Base-by-base conservation (phyloP, 202 grass and related monocot genomes). In the Brachypodium distachyon region DNA sequence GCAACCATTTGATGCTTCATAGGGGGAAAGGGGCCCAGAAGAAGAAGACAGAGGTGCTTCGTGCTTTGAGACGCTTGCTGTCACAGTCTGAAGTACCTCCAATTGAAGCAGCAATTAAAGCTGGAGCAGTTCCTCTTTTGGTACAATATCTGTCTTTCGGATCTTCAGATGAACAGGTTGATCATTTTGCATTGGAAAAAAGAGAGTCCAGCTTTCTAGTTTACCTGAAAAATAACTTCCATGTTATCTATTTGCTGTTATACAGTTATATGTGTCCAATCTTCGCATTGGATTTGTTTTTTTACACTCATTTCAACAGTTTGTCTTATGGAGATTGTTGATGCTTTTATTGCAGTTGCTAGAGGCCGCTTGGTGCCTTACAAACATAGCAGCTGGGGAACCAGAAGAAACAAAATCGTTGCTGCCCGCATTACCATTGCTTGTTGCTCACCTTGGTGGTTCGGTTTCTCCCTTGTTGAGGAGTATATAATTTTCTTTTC, bases 401-500 rank as follows among this genome's bases (percentile, higher is more conserved):
- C 87, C 85, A 69, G 89, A 99, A 76, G 92, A 99, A 77, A 96
- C 96, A 69, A 95, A 80, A 56, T 87, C 87, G 34, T 77, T 99
- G 51, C n/a, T 95, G 61, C 92, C 92, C 9, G 92, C 96, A 66
- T 57, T 99, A 74, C 96, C 96, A 12, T 76, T 99, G 77, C 96
- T 99, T 84, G 70, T 96, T 81, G 92, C 96, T 70, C 89, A 95
- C 74, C 89, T 99, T 77, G 96, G 96, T 87, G 96, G 96, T 99
- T 86, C 47, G 91, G 88, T 90, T 76, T 23, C 28, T 80, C 40
- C 54, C 21, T 40, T 64, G 26, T 32, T 73, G 61, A 47, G 67
- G 48, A 60, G 58, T 78, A 81, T 68, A 63, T 13, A 31, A 13
- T 79, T 7, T 40, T 58, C 4, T 44, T 41, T 56, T 21, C 17